Evolutionary conservation across 768 basidiomycete genomes (phyloP).

Genomic region (Mycena venus): DNA sequence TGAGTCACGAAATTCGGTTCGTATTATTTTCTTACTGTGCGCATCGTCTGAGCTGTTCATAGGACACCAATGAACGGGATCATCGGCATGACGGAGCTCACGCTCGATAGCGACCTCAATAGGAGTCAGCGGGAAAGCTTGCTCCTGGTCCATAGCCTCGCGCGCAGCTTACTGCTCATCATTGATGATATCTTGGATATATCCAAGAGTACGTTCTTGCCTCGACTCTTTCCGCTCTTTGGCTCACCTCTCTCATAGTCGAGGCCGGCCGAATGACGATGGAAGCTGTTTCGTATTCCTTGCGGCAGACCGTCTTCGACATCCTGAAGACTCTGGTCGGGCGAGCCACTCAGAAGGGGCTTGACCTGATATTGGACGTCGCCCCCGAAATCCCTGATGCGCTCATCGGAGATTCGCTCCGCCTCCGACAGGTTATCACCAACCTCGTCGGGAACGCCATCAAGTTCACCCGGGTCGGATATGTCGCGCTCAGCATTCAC

Average conservation of each 20-base stretch:
- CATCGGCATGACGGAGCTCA: conserved; percentile 99
- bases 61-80: conserved; percentile 99
- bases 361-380: conserved; percentile 96
- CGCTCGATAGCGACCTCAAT: conserved; percentile 95
- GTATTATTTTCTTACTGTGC: conserved; percentile 40
- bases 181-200: conserved; percentile 99
- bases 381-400: conserved; percentile 97
- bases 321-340: conserved; percentile 98
- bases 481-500: conserved; percentile 90
- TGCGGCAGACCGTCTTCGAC: conserved; percentile 96
- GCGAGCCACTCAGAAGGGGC: conserved; percentile 95
- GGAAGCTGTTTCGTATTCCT: conserved; percentile 98
- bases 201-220: conserved; percentile 87
- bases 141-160: conserved; percentile 94
- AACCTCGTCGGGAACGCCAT: conserved; percentile 96
- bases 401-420: conserved; percentile 95
- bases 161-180: conserved; percentile 92
- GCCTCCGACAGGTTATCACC: conserved; percentile 95
- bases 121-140: conserved; percentile 95
- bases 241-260: conserved; percentile 56
- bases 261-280: conserved; percentile 99
- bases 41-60: neutral
- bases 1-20: conserved; percentile 96
- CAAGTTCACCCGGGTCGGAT: conserved; percentile 95
- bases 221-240: neutral